These are phyloP conservation scores for Eucalyptus urophylla DNA, from an alignment of 345 rosid species.

Conservation along the genomic window DNA sequence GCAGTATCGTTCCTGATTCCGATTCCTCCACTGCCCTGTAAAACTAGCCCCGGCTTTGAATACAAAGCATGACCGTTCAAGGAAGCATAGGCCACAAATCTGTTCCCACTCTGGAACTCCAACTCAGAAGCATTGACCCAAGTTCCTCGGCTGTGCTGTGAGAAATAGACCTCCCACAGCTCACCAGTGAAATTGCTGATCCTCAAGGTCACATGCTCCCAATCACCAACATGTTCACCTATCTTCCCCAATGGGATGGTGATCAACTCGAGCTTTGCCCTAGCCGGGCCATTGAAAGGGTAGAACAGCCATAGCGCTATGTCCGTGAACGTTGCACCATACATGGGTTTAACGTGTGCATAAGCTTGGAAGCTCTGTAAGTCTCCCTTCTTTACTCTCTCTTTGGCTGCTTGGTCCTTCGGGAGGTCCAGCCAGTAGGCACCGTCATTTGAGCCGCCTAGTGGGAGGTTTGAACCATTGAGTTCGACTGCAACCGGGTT, in stretches of 20 bases:
- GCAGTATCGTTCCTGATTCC: constrained; percentile 75
- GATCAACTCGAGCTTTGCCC: constrained; percentile 51
- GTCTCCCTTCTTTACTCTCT: constrained; percentile 63
- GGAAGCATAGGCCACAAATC: constrained; percentile 49
- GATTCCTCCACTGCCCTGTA: constrained; percentile 46
- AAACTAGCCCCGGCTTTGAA: constrained; percentile 56
- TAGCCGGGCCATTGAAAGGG: constrained; percentile 78
- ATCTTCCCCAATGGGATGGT: constrained; percentile 42
- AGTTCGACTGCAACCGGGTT: constrained; percentile 32
- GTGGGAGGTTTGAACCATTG: constrained; percentile 80
- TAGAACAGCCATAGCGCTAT: constrained; percentile 65
- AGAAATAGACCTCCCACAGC: constrained; percentile 37
- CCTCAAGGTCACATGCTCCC: constrained; percentile 82
- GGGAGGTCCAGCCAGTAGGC: constrained; percentile 82
- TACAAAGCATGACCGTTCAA: constrained; percentile 78
- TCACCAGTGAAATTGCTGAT: constrained; percentile 71
- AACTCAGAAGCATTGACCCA: constrained; percentile 63
- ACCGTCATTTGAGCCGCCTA: constrained; percentile 63
- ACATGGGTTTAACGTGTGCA: constrained; percentile 64
- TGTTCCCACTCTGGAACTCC: constrained; percentile 48
- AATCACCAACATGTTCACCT: constrained; percentile 82
- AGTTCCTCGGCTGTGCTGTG: constrained; percentile 60
- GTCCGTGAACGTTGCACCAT: constrained; percentile 75
- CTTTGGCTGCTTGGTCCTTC: constrained; percentile 18
- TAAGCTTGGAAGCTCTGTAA: constrained; percentile 32